Conservation (phyloP, 202 grass and related monocot species). For the Cymbopogon flexuosus region DNA sequence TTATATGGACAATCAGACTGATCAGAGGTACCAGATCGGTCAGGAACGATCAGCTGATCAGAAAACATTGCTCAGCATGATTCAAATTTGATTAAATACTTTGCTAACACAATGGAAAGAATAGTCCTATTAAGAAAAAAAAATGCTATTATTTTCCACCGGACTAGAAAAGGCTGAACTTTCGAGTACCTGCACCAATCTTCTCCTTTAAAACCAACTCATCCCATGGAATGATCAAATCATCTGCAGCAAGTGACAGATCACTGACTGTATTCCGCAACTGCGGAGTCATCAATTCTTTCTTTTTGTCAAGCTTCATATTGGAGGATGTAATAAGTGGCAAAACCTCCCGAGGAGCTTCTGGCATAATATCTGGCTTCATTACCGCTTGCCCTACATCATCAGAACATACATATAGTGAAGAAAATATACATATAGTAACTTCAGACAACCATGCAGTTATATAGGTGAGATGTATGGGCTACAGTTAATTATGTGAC, state of each 20-base stretch:
- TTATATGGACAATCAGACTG: too few relatives aligned
- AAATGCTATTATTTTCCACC: not conserved
- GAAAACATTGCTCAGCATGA: not conserved
- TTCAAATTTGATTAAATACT: slow-evolving; percentile 13
- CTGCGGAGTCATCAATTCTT: slow-evolving; percentile 44
- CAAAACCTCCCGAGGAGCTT: slow-evolving; percentile 43
- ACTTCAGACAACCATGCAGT: slow-evolving; percentile 27
- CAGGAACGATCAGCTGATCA: too few relatives aligned
- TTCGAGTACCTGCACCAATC: slow-evolving; percentile 76
- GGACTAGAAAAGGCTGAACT: slow-evolving; percentile 1
- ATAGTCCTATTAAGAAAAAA: not conserved
- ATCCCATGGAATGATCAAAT: slow-evolving; percentile 79
- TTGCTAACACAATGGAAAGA: not conserved
- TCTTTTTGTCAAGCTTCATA: slow-evolving; percentile 60
- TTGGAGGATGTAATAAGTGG: slow-evolving; percentile 51
- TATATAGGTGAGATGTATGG: not conserved
- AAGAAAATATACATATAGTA: not conserved
- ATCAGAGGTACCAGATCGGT: too few relatives aligned
- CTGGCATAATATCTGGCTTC: slow-evolving; percentile 31
- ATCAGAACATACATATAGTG: slow-evolving; percentile 31
- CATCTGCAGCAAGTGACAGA: slow-evolving; percentile 68
- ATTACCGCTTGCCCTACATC: slow-evolving; percentile 34
- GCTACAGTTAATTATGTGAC: slow-evolving; percentile 6
- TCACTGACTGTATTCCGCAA: slow-evolving; percentile 44
- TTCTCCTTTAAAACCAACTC: slow-evolving; percentile 86